A percentile compares a stretch with the other conserved stretches of the same genome.
Evolutionary conservation across 2,329 filamentous ascomycete species (phyloP).

Genomic region (Venturia carpophila): DNA sequence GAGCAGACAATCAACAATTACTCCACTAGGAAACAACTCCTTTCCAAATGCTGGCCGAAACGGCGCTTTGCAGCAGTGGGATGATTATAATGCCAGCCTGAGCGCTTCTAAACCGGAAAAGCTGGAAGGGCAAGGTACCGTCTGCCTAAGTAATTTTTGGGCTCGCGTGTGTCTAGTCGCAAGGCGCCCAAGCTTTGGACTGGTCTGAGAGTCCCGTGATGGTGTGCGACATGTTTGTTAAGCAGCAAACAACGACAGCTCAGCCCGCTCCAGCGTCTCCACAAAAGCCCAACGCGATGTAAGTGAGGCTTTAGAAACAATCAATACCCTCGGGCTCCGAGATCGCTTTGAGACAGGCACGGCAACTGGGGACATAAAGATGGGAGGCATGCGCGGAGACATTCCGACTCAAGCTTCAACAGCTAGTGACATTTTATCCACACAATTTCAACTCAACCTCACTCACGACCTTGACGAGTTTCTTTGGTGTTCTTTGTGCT

Average conservation of each 20-base stretch:
- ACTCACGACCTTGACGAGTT: neutral
- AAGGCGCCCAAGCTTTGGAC: neutral
- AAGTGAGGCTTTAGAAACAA: neutral
- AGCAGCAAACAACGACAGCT: slow-evolving; percentile 7
- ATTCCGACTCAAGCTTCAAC: neutral
- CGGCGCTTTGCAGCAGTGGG: slow-evolving; percentile 8
- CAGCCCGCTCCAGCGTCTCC: neutral
- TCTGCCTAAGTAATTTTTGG: neutral
- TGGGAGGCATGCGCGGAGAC: neutral
- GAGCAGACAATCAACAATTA: neutral
- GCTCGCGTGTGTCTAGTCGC: neutral
- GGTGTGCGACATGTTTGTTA: neutral
- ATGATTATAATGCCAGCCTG: neutral
- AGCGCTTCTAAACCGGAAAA: neutral
- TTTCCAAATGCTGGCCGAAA: neutral
- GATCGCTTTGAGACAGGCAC: neutral
- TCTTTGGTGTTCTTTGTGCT: slow-evolving; percentile 11
- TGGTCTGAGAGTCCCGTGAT: neutral
- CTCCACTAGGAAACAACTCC: slow-evolving; percentile 2
- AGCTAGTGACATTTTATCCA: slow-evolving; percentile 4
- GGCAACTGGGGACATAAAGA: slow-evolving; percentile 4
- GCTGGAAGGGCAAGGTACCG: neutral
- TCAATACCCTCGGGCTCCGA: neutral
- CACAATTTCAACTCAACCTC: neutral
- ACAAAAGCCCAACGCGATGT: neutral